Base-by-base conservation (phyloP, 768 basidiomycete species). In the Mycena epipterygia region DNA sequence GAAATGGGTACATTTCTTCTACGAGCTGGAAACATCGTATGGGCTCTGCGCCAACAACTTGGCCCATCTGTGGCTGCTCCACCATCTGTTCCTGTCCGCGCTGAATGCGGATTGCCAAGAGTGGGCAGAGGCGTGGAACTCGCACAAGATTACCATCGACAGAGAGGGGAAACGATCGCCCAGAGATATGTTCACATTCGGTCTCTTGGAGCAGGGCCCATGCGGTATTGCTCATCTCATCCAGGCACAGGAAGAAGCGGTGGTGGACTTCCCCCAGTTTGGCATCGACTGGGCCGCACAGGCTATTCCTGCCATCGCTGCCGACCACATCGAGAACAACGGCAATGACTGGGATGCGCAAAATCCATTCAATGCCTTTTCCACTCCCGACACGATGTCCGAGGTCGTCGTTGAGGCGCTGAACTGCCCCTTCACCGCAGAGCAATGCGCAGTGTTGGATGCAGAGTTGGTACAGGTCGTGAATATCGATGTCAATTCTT, bases 1-100 rank as follows among this genome's bases (percentile, higher is more conserved):
- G 29, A 84, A 82, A 52, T 86, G 84, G 84, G 78, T 80, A 32
- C 51, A 68, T 1, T 83, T 84, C 55, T 85, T 84, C 67, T 41
- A 73, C 23, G 62, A 73, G 27, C 79, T 86, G 5, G 82, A 86
- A 62, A 32, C 56, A 0, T 39, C 73, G 11, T 49, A 77, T 32
- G 73, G 78, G 0, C 78, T 86, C 0, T 61, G 82, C 52, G 52
- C 48, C 8, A 67, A 78, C 23, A 53, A 32, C 23, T n/a, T n/a
- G 1, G 64, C 41, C 12, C 64, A 66, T 19, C 41, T 42, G 5
- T 42, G 41, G 41, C 41, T 42, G 9, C 41, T 42, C 5, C 41
- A 42, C 17, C 62, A 67, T 60, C 72, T 81, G 17, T 81, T 81
- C 42, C 73, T 81, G 5, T 7, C 32, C 0, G 32, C 62, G 1